Evolutionary conservation across 805 yeast genomes (phyloP).

Genomic region (Pichia californica): DNA sequence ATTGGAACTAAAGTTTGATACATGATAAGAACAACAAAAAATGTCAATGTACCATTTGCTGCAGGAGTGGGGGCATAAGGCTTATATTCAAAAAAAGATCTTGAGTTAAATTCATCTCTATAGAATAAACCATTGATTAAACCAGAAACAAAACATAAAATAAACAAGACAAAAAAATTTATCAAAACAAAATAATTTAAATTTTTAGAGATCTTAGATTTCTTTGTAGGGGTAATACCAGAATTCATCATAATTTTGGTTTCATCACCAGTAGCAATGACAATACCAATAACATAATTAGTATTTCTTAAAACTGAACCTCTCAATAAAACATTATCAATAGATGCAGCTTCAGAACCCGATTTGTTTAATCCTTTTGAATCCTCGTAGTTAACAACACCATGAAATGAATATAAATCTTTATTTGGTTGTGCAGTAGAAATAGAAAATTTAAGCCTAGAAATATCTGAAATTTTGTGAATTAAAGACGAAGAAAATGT

Average conservation of each 20-base stretch:
- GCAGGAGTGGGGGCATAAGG: conserved; percentile 56
- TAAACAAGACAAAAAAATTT: conserved; percentile 56
- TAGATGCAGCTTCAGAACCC: conserved; percentile 50
- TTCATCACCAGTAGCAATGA: conserved; percentile 70
- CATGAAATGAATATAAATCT: conserved; percentile 58
- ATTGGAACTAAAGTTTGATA: conserved; percentile 77
- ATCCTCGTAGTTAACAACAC: conserved; percentile 38
- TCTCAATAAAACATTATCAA: conserved; percentile 59
- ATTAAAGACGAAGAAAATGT: conserved; percentile 44
- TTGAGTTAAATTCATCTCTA: conserved; percentile 35
- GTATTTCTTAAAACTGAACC: conserved; percentile 72
- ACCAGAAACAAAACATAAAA: conserved; percentile 64
- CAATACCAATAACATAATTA: conserved; percentile 68
- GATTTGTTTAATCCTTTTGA: conserved; percentile 18
- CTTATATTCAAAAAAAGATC: conserved; percentile 53
- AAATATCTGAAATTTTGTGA: conserved; percentile 52
- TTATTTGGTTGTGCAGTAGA: conserved; percentile 72
- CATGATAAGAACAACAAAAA: conserved; percentile 66
- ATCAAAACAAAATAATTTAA: conserved; percentile 59
- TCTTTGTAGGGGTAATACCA: conserved; percentile 71
- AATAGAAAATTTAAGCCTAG: conserved; percentile 49
- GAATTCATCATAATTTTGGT: conserved; percentile 74
- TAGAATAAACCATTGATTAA: conserved; percentile 63
- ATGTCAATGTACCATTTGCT: conserved; percentile 58
- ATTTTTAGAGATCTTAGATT: conserved; percentile 57